Evolutionary conservation across 2,329 filamentous ascomycete genomes (phyloP), one percentile per base, ranked within the genome.

Genomic region (Cladosporium sp.): DNA sequence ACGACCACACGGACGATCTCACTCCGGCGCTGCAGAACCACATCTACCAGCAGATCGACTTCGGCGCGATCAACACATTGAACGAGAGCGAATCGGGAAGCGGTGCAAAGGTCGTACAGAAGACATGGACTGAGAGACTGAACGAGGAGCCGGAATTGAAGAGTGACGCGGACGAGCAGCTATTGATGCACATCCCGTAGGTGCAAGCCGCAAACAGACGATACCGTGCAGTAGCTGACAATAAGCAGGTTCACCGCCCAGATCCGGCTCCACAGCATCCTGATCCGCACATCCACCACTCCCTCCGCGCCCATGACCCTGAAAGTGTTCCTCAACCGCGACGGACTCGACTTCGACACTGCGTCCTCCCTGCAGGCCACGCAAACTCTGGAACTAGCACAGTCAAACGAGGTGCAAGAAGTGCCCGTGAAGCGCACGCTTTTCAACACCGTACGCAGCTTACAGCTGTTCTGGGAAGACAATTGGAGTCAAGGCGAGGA

Each of bases 1-100:
- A 97, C 78, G 93, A 97, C 78, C 94, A 97, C 80, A 89, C 87
- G 56, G 91, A 98, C 81, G 94, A 98, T 81, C 87, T 97, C 73
- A 93, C 91, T 1, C 95, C 95, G 0, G 94, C 93, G 1, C 84
- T 97, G 18, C 94, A 98, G 79, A 90, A 89, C 72, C 92, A 93
- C 50, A 88, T 99, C 40, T 98, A 97, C 82, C 88, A 91, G 69
- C 91, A 97, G 77, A 93, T 99, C 78, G 88, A 93, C 77, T 97
- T 98, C 80, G 89, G 92, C 79, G 86, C 88, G 31, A 88, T 99
- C 68, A 87, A 83, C 44, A 95, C 94, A 0, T 81, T 97, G 64
- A 99, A 99, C 78, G 95, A 98, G 80, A 83, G 87, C 12, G 77
- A 80, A 16, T 80, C 87, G 8, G 86, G 88, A 66, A 85, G 88